These are phyloP conservation scores for Hamamelis virginiana DNA, from an alignment of 164 flowering plant species.

Conservation along the genomic window DNA sequence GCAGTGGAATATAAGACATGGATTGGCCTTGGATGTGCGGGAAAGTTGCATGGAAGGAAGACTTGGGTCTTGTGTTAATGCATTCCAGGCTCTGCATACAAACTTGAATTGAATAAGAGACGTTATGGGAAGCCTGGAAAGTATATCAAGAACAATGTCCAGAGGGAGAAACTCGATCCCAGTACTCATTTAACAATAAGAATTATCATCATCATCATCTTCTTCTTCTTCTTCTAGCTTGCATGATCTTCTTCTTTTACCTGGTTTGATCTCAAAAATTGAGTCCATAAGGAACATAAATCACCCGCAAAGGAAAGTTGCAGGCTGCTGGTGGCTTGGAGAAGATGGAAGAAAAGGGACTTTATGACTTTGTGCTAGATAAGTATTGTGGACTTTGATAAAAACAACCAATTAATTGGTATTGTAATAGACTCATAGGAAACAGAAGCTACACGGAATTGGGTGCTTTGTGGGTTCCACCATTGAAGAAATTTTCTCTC, in stretches of 20 bases:
- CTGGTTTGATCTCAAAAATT: not conserved
- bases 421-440: not conserved
- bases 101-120: conserved; percentile 29
- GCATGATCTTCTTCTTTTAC: too few relatives aligned
- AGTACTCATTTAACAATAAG: not conserved
- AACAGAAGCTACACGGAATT: conserved; percentile 17
- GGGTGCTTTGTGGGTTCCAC: not conserved
- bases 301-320: too few relatives aligned
- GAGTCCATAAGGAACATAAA: conserved; percentile 13
- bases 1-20: conserved; percentile 36
- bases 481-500: too few relatives aligned
- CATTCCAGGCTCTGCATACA: conserved; percentile 36
- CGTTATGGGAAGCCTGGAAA: conserved; percentile 31
- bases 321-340: too few relatives aligned
- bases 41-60: conserved; percentile 13
- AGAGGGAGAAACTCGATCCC: conserved; percentile 27
- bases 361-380: too few relatives aligned
- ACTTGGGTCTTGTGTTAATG: conserved; percentile 26
- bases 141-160: conserved; percentile 24
- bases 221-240: not conserved
- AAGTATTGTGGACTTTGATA: too few relatives aligned
- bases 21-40: conserved; percentile 7
- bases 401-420: too few relatives aligned
- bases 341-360: too few relatives aligned
- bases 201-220: too few relatives aligned